Conservation (phyloP, 306 rosid species). For the Castanea mollissima region DNA sequence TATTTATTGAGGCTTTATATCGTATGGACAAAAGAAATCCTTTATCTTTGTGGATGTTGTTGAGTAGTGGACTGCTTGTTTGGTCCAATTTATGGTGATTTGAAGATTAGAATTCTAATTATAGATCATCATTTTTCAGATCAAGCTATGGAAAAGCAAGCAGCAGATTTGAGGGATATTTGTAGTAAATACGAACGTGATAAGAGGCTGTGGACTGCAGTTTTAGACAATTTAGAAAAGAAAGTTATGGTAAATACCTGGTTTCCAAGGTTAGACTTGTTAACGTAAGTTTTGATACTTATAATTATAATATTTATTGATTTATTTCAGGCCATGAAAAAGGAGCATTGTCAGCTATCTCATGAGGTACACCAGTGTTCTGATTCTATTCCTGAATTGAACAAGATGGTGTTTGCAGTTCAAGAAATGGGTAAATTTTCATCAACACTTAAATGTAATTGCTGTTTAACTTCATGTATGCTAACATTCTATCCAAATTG, state of each 20-base stretch:
- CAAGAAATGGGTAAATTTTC: constrained; percentile 26
- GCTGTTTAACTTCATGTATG: not conserved
- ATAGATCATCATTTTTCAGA: constrained; percentile 2
- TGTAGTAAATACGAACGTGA: constrained; percentile 10
- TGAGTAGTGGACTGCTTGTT: not conserved
- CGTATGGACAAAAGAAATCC: not conserved
- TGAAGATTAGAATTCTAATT: not conserved
- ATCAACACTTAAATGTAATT: not conserved
- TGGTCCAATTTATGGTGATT: not conserved
- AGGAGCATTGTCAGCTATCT: constrained; percentile 14
- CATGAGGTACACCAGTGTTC: constrained; percentile 13
- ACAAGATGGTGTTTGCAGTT: constrained; percentile 28
- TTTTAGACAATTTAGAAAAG: constrained; percentile 4
- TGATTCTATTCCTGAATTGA: constrained; percentile 23
- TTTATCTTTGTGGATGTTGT: not conserved
- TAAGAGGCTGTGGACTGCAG: constrained; percentile 19
- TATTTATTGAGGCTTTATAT: not conserved
- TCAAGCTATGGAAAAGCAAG: constrained; percentile 10
- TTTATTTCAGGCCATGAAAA: constrained; percentile 24
- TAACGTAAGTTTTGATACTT: not conserved
- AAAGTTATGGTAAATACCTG: constrained; percentile 10
- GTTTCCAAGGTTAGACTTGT: not conserved
- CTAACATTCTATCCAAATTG: constrained; percentile 1
- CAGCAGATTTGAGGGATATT: constrained; percentile 7
- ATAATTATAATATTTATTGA: not conserved